Percentiles rank a stretch among this genome's conserved stretches.
Evolutionary conservation across 306 rosid species (phyloP).

Genomic region (Acacia confusa): DNA sequence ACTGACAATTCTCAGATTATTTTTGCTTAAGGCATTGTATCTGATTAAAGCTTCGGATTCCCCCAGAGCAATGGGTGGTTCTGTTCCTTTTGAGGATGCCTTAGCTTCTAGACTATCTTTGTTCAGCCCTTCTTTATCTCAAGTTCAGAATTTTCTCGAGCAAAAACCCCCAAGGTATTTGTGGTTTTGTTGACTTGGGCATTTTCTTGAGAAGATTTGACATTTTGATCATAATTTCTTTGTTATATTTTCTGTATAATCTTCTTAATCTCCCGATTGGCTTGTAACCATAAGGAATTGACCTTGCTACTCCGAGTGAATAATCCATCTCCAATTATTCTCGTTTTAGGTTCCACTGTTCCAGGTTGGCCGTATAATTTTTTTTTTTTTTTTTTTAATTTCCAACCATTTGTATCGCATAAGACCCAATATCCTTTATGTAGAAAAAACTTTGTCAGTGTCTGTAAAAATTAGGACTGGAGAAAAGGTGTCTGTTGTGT

Average conservation of each 20-base stretch:
- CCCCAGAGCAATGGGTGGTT: constrained; percentile 93
- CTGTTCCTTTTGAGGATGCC: constrained; percentile 95
- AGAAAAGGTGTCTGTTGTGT: constrained; percentile 1
- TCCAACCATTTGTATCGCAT: neutral
- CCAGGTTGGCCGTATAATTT: neutral
- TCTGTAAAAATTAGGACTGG: constrained; percentile 3
- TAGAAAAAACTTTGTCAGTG: neutral
- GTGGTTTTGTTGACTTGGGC: neutral
- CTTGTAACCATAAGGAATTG: neutral
- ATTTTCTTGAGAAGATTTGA: constrained; percentile 3
- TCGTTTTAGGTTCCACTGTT: constrained; percentile 17
- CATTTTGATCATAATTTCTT: constrained; percentile 6
- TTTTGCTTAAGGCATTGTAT: constrained; percentile 20
- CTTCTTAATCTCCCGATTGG: constrained; percentile 13
- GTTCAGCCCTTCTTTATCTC: constrained; percentile 82
- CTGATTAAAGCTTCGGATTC: constrained; percentile 33
- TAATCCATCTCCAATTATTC: neutral
- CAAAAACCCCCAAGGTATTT: constrained; percentile 77
- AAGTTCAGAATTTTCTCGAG: constrained; percentile 75
- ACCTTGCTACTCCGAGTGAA: neutral
- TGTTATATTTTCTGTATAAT: neutral
- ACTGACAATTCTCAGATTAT: neutral
- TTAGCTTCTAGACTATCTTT: constrained; percentile 87
- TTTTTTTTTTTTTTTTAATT: too few species aligned
- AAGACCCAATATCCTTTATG: neutral